phyloP scores from a whole-genome alignment of 176 grass and related monocot species.

The Stipa capillata region DNA sequence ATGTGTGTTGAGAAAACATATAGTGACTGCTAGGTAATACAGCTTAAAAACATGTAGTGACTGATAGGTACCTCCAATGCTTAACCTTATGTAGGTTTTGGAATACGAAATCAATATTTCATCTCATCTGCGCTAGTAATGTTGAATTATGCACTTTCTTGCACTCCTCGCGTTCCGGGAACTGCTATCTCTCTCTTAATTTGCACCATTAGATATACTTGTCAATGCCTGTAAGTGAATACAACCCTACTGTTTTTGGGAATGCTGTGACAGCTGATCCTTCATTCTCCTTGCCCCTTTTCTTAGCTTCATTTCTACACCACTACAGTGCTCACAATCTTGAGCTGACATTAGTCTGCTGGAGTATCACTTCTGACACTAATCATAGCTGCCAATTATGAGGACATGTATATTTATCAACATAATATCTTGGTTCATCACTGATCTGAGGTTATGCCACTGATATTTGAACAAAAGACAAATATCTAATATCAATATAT shows the following conservation, averaged over 20 bases:
- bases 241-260: background rate
- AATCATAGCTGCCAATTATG: conserved; percentile 6
- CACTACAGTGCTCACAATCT: background rate
- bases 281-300: background rate
- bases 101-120: conserved; percentile 4
- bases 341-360: background rate
- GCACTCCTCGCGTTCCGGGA: background rate
- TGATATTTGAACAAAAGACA: conserved; percentile 12
- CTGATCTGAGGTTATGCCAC: conserved; percentile 22
- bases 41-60: background rate
- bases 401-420: conserved; percentile 7
- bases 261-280: background rate
- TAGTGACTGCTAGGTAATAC: background rate
- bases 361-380: conserved; percentile 6
- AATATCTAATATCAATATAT: conserved; percentile 50
- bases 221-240: background rate
- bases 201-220: background rate
- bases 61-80: background rate
- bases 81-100: background rate
- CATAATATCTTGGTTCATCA: conserved; percentile 15
- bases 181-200: background rate
- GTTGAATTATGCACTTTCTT: background rate
- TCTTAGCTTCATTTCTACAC: background rate
- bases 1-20: background rate
- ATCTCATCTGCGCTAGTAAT: conserved; percentile 7